Base-by-base conservation (phyloP, 768 basidiomycete genomes). In the Pholiota molesta region DNA sequence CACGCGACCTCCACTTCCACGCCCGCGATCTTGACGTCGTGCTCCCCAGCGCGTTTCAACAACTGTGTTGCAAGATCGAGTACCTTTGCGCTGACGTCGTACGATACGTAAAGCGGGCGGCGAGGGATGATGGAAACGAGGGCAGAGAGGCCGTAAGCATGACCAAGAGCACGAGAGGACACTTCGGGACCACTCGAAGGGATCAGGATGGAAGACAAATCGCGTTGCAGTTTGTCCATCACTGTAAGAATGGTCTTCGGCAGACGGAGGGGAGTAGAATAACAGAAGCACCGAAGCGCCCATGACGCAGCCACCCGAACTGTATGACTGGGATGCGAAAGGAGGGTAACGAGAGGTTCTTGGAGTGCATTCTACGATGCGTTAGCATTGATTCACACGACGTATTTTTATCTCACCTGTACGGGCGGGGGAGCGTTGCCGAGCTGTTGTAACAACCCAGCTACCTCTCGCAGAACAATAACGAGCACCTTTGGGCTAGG, bases 1-100 rank as follows among this genome's bases (percentile, higher is more conserved):
- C 97, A 99, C 0, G 96, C 95, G 1, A 96, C 90, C 70, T 97
- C 95, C 2, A 97, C 88, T 71, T 97, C 95, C 31, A 92, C 81
- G 13, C 85, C 86, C 1, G 94, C 94, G 31, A 92, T 75, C 58
- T 86, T 84, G 49, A 99, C 79, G 61, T 96, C 91, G 71, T 98
- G 97, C 62, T 97, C 95, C 8, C 92, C 92, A 0, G 94, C 91
- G 35, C 90, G 86, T 70, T 97, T 98, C 57, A 99, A 83, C 10
- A 99, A 83, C 59, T 91, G 88, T 1, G 91, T 93, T 1, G 97
- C 92, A 74, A 93, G 90, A 69, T 97, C 94, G 59, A 99, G 86
- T 17, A 95, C 90, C 71, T 92, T 96, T 5, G 94, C 87, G 40
- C 89, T 89, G 66, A 96, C 86, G 71, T 99, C 97, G 74, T 95